Evolutionary conservation across 768 basidiomycete species (phyloP).

Genomic region (Psilocybe tampanensis): DNA sequence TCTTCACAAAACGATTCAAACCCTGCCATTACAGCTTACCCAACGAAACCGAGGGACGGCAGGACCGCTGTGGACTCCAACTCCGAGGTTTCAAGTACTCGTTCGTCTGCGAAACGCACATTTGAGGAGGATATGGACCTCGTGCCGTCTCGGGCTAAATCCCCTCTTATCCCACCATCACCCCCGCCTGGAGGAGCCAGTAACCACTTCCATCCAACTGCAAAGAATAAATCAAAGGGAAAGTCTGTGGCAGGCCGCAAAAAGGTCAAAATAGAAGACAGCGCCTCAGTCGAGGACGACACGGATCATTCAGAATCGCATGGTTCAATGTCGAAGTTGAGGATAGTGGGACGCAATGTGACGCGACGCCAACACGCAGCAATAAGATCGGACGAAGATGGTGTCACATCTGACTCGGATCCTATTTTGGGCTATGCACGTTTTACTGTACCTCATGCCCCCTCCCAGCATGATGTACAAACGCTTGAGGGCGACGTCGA

Average conservation of each 20-base stretch:
- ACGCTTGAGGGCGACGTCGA: slow-evolving; percentile 44
- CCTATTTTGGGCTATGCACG: slow-evolving; percentile 34
- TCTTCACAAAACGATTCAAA: not conserved
- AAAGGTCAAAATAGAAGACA: slow-evolving; percentile 45
- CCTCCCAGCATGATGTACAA: slow-evolving; percentile 18
- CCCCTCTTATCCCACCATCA: slow-evolving; percentile 63
- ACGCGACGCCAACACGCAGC: slow-evolving; percentile 18
- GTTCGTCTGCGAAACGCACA: slow-evolving; percentile 46
- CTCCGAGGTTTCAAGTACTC: slow-evolving; percentile 17
- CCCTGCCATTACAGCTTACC: not conserved
- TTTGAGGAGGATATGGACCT: slow-evolving; percentile 33
- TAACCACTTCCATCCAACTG: slow-evolving; percentile 20
- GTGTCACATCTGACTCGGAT: slow-evolving; percentile 35
- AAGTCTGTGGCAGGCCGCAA: slow-evolving; percentile 50
- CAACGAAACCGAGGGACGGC: slow-evolving; percentile 1
- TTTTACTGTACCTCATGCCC: slow-evolving; percentile 32
- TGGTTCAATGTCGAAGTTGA: slow-evolving; percentile 32
- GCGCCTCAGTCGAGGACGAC: slow-evolving; percentile 26
- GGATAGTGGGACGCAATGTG: slow-evolving; percentile 32
- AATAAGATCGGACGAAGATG: slow-evolving; percentile 28
- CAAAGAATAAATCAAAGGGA: slow-evolving; percentile 30
- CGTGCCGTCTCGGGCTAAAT: slow-evolving; percentile 19
- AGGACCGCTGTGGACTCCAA: slow-evolving; percentile 5
- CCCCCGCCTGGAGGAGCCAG: slow-evolving; percentile 52
- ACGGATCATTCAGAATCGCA: slow-evolving; percentile 27